Percentiles rank a stretch among this genome's conserved stretches.
Conservation (phyloP, 345 rosid species). For the Camelina sativa region DNA sequence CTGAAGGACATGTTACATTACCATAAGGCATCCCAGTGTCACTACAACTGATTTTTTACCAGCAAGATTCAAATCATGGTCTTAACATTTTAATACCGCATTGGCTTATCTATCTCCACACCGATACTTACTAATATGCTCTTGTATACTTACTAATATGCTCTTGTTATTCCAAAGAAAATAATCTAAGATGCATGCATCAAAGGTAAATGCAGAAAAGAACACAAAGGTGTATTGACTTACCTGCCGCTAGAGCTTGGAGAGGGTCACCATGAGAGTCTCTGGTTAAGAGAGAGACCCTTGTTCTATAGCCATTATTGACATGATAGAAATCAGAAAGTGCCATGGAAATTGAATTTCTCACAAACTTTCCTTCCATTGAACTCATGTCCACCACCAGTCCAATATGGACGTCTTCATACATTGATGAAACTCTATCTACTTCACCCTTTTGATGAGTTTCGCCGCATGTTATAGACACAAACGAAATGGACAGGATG, state of each 20-base stretch:
- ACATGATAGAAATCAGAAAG: constrained; percentile 33
- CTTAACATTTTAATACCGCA: neutral
- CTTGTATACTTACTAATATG: neutral
- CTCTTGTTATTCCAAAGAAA: neutral
- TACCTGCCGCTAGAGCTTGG: constrained; percentile 24
- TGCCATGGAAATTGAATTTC: constrained; percentile 25
- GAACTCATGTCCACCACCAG: constrained; percentile 32
- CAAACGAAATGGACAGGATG: constrained; percentile 1
- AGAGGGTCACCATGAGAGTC: constrained; percentile 38
- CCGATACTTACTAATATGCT: neutral
- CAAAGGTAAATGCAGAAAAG: neutral
- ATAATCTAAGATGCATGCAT: constrained; percentile 1
- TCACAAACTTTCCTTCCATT: constrained; percentile 22
- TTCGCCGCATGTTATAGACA: neutral
- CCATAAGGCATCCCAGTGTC: no score
- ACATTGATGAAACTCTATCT: neutral
- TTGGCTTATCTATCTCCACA: neutral
- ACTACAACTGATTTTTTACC: neutral
- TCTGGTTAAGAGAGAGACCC: constrained; percentile 24
- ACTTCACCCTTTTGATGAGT: neutral
- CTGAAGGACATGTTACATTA: no score
- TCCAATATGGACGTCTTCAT: constrained; percentile 32
- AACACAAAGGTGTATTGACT: neutral
- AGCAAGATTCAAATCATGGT: neutral
- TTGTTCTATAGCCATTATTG: neutral